Base-by-base conservation (phyloP, 352 stramenopile species). In the Globisporangium nagaii region DNA sequence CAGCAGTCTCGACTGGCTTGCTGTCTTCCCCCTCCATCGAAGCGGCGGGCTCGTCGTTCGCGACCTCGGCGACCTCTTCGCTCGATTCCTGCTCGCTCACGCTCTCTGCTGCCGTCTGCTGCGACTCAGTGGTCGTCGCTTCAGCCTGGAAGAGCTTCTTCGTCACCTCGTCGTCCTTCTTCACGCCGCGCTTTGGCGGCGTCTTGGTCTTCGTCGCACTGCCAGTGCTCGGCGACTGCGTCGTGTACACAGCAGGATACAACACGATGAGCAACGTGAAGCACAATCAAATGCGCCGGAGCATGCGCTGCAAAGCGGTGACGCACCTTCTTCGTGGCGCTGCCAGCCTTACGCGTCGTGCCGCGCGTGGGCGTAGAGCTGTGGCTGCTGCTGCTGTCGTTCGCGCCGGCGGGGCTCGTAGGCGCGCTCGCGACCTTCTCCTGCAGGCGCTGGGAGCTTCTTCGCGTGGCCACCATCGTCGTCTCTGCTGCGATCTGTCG, bases 391-490 rank as follows among this genome's bases (percentile, higher is more conserved):
- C n/a, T n/a, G n/a, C n/a, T n/a, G n/a, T n/a, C n/a, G n/a, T n/a
- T n/a, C n/a, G n/a, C 50, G 12, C n/a, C 27, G 7, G 25, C 37
- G 5, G 45, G 24, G 54, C 44, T 46, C 20, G 54, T 32, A 28
- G 46, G 30, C 27, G 54, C 37, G 54, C 54, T 54, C 25, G 24
- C n/a, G 13, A 20, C 22, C 60, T 83, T 77, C 17, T 73, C 74
- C 66, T 86, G 76, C 27, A 90, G 69, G 25, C 79, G 79, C 44
- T 62, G 71, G 27, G 75, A 83, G 49, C 71, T 78, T 25, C 79
- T 54, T 58, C 79, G 73, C 49, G 79, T 90, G 35, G 73, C 66
- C 40, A 90, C 79, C 79, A 90, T 90, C 15, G 37, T 49, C 11
- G n/a, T 40, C 25, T 47, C 12, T 48, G 13, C 24, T 42, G 31